Percentiles rank a stretch among this genome's conserved stretches.
Conservation (phyloP, 106 monocot genomes). For the Dendrobium chrysotoxum region DNA sequence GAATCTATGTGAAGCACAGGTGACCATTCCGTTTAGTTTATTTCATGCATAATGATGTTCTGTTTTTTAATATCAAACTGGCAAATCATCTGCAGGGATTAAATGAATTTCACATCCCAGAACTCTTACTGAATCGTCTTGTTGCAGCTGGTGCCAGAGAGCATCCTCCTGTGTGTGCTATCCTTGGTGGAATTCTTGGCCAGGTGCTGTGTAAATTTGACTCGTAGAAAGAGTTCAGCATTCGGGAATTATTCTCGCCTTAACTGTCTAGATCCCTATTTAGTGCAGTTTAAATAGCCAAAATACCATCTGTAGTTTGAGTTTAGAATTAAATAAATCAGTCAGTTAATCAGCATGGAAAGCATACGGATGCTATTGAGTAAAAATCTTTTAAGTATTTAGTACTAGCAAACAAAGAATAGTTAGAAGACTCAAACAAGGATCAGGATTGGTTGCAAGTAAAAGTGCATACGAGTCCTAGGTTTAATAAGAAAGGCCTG, state of each 20-base stretch:
- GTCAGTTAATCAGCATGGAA: too few relatives aligned
- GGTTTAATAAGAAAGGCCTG: too few relatives aligned
- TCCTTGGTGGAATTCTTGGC: slow-evolving; percentile 86
- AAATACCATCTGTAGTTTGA: too few relatives aligned
- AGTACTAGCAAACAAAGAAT: too few relatives aligned
- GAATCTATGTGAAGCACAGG: slow-evolving; percentile 73
- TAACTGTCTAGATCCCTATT: too few relatives aligned
- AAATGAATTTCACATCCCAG: slow-evolving; percentile 60
- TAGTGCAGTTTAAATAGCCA: too few relatives aligned
- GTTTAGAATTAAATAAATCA: too few relatives aligned
- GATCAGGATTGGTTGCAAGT: too few relatives aligned
- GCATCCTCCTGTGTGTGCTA: slow-evolving; percentile 90
- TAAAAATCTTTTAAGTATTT: not conserved
- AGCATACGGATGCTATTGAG: too few relatives aligned
- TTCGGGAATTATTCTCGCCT: not conserved
- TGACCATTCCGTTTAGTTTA: not conserved
- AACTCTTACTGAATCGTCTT: slow-evolving; percentile 40
- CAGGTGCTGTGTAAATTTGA: slow-evolving; percentile 39
- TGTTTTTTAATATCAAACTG: slow-evolving; percentile 10
- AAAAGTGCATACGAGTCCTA: too few relatives aligned
- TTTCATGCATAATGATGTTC: not conserved
- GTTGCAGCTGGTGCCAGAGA: slow-evolving; percentile 53
- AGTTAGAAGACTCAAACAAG: too few relatives aligned
- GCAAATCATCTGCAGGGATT: slow-evolving; percentile 34
- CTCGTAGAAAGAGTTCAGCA: not conserved